Conservation (phyloP, 345 rosid species). For the Fremontodendron californicum region DNA sequence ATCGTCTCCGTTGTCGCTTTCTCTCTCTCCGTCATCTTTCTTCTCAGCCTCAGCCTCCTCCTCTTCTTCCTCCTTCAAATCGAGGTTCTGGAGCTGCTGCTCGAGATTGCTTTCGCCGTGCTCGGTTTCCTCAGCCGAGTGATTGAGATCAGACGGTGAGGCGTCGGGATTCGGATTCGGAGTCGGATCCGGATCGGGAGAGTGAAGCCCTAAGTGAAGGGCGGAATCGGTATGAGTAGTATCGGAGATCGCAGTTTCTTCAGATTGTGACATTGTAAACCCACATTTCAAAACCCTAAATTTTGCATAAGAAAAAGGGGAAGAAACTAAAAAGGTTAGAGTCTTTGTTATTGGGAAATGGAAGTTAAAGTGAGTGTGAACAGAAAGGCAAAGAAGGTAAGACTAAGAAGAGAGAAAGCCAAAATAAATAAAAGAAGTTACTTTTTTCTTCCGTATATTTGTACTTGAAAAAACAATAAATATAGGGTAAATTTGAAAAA, state of each 20-base stretch:
- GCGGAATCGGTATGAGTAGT: slow-evolving; percentile 8
- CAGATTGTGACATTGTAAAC: slow-evolving; percentile 21
- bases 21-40: neutral
- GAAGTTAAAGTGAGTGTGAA: neutral
- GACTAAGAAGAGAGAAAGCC: neutral
- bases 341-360: slow-evolving; percentile 7
- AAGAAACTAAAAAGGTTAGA: neutral
- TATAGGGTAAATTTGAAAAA: too few relatives aligned
- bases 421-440: neutral
- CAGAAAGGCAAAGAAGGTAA: neutral
- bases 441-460: too few relatives aligned
- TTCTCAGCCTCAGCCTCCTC: slow-evolving; percentile 3
- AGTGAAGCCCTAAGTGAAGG: slow-evolving; percentile 13
- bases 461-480: too few relatives aligned
- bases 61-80: slow-evolving; percentile 21
- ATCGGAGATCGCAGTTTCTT: slow-evolving; percentile 4
- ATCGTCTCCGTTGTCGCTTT: neutral
- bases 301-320: neutral
- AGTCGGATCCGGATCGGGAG: slow-evolving; percentile 6
- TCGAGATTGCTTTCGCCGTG: neutral
- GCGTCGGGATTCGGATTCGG: slow-evolving; percentile 3
- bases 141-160: slow-evolving; percentile 35
- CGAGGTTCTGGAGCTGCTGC: slow-evolving; percentile 35
- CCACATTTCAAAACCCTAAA: slow-evolving; percentile 22
- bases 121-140: slow-evolving; percentile 16